Conservation (phyloP, 305 asterid genomes). For the Fraxinus nigra region DNA sequence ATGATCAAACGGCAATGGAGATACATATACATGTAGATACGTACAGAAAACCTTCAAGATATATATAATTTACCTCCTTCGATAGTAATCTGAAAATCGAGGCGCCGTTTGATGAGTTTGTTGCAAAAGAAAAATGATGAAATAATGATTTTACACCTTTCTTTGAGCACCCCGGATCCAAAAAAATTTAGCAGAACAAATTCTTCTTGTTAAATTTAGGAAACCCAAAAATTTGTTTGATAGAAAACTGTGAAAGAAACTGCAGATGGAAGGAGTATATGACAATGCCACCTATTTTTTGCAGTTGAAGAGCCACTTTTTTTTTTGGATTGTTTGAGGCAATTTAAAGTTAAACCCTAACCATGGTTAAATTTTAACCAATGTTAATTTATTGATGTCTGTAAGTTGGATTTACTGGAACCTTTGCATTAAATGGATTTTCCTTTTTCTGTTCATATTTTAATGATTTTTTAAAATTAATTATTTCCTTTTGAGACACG, state of each 20-base stretch:
- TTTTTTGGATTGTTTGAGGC: constrained; percentile 18
- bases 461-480: background rate
- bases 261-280: background rate
- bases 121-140: constrained; percentile 4
- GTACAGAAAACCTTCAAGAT: constrained; percentile 10
- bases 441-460: background rate
- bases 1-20: constrained; percentile 18
- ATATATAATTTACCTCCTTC: constrained; percentile 22
- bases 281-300: constrained; percentile 16
- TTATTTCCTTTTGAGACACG: background rate
- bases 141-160: constrained; percentile 1
- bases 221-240: constrained; percentile 5
- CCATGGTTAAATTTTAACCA: constrained; percentile 30
- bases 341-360: constrained; percentile 33
- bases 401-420: constrained; percentile 14
- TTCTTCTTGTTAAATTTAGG: constrained; percentile 20
- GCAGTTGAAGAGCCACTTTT: constrained; percentile 25
- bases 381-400: constrained; percentile 13
- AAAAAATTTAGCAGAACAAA: constrained; percentile 1
- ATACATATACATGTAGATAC: constrained; percentile 3
- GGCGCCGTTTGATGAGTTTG: constrained; percentile 20
- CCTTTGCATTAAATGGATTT: constrained; percentile 8
- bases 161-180: constrained; percentile 27
- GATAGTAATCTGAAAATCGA: constrained; percentile 15
- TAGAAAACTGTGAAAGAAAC: constrained; percentile 11